Percentiles rank a stretch among this genome's conserved stretches.
Conservation (phyloP, 805 yeast species). For the Komagataella mondaviorum region DNA sequence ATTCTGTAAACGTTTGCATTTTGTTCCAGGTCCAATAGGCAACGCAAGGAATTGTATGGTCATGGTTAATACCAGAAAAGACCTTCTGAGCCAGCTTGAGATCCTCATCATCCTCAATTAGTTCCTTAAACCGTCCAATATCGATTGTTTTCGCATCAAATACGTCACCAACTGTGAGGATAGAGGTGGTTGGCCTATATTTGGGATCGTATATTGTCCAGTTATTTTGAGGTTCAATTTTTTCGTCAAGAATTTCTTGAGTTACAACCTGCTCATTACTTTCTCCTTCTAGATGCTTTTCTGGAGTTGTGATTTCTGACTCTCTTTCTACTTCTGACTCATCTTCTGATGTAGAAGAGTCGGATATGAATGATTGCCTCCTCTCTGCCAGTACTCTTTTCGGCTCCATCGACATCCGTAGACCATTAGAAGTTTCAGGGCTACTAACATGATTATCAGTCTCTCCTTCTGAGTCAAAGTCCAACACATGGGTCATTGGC, state of each 20-base stretch:
- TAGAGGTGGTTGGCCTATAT: conserved; percentile 37
- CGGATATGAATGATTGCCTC: conserved; percentile 8
- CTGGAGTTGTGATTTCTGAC: neutral
- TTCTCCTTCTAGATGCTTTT: conserved; percentile 1
- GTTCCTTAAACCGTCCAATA: conserved; percentile 33
- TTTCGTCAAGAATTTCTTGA: conserved; percentile 9
- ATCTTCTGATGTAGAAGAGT: conserved; percentile 15
- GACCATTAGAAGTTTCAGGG: neutral
- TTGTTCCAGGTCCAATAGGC: conserved; percentile 58
- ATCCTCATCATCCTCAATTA: conserved; percentile 70
- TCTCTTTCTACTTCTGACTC: conserved; percentile 17
- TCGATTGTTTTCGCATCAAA: conserved; percentile 28
- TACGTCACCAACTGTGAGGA: conserved; percentile 36
- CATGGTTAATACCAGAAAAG: conserved; percentile 14
- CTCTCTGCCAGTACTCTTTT: conserved; percentile 10
- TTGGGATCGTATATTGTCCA: conserved; percentile 16
- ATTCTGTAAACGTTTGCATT: conserved; percentile 13
- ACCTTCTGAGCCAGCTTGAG: conserved; percentile 34
- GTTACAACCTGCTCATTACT: conserved; percentile 15
- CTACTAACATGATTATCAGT: conserved; percentile 11
- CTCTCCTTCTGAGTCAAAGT: conserved; percentile 25
- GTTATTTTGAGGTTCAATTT: conserved; percentile 11
- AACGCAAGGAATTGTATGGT: conserved; percentile 17
- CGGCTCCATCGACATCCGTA: conserved; percentile 10
- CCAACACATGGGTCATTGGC: conserved; percentile 44